Evolutionary conservation across 169 alveolate genomes (phyloP), one percentile per base, ranked within the genome.

Genomic region (Cryptosporidium bovis): DNA sequence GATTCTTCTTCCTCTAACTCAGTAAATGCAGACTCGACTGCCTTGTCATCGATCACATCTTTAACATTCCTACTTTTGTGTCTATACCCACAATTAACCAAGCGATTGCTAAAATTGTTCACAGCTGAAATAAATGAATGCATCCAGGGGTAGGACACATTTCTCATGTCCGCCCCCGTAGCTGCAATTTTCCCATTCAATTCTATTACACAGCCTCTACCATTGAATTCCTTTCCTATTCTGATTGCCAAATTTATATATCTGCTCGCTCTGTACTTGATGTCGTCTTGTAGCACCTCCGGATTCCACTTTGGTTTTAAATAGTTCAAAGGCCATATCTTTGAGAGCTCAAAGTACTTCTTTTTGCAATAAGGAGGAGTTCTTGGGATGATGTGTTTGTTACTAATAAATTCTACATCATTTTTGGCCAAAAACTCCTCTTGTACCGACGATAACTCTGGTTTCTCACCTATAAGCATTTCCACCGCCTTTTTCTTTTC

Each of bases 271-370:
- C 82, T 89, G 82, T 90, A 71, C 65, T 60, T 53, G 24, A 16
- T 12, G 8, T 58, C 66, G 16, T 24, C 51, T 8, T 77, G 34
- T 1, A 94, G 91, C 24, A 60, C 51, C 15, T 90, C 64, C 48
- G 93, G 93, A 44, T 82, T 93, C 65, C 90, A 83, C 13, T 90
- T 56, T 13, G 96, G 96, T 82, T 90, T 92, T 40, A 92, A 77
- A 68, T 71, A 94, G 77, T 91, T 84, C 64, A 93, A 71, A 13
- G 96, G 96, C 96, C 96, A 94, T 71, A 65, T 64, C n/a, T 31
- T 64, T 16, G 94, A 92, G 91, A 94, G 93, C 64, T 93, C 84
- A 3, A 53, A 36, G 82, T 71, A 93, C 64, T 92, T 94, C 44
- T 93, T 92, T 51, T 58, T 68, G 24, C 94, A 92, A 48, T 89